A percentile compares a stretch with the other conserved stretches of the same genome.
Conservation (phyloP, 306 rosid genomes). For the Calophaca sinica region DNA sequence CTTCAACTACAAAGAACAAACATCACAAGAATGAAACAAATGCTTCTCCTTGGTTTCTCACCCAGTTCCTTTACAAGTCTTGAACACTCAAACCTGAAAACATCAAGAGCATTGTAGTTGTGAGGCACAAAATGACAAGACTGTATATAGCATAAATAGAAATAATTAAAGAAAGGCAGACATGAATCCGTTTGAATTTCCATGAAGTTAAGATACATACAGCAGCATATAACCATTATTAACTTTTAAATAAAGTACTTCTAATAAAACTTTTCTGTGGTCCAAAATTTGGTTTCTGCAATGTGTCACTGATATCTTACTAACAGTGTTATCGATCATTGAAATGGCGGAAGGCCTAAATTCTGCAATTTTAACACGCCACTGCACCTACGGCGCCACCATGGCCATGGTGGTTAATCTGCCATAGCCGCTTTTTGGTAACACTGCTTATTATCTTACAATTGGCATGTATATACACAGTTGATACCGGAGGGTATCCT, state of each 20-base stretch:
- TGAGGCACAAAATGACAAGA: neutral
- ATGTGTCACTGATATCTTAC: too few relatives aligned
- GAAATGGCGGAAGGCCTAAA: too few relatives aligned
- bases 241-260: neutral
- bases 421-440: too few relatives aligned
- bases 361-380: too few relatives aligned
- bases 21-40: constrained; percentile 31
- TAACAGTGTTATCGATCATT: too few relatives aligned
- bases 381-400: too few relatives aligned
- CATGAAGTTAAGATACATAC: neutral
- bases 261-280: neutral
- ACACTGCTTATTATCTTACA: too few relatives aligned
- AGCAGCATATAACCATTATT: neutral
- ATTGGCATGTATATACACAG: neutral
- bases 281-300: neutral
- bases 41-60: constrained; percentile 5
- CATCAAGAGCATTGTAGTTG: neutral
- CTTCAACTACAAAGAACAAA: constrained; percentile 37
- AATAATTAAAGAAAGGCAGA: neutral
- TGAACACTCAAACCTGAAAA: constrained; percentile 85
- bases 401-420: too few relatives aligned
- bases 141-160: neutral
- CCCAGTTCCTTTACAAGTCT: constrained; percentile 61
- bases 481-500: neutral
- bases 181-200: neutral